A percentile compares a stretch with the other conserved stretches of the same genome.
Conservation (phyloP, 331 rosid species). For the Acacia concinna region DNA sequence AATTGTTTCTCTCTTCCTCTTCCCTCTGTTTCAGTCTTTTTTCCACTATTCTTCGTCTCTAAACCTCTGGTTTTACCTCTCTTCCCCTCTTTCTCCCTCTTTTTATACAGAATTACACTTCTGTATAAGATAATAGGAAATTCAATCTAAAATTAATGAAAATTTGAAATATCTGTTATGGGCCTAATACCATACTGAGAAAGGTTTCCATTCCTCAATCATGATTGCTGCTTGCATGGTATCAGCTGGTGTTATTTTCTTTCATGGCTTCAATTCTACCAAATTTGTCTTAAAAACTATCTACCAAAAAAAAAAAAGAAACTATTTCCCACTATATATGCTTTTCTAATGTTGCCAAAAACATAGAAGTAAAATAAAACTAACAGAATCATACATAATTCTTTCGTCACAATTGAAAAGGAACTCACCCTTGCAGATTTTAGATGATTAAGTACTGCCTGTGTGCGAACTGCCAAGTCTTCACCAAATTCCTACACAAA, state of each 20-base stretch:
- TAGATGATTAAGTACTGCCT: constrained; percentile 58
- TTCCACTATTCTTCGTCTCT: too few relatives aligned
- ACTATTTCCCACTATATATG: background rate
- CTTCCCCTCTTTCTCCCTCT: too few relatives aligned
- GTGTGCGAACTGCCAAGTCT: constrained; percentile 80
- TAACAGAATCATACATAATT: background rate
- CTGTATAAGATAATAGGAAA: too few relatives aligned
- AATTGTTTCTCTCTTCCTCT: too few relatives aligned
- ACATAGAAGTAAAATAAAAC: background rate
- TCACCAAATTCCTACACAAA: constrained; percentile 81
- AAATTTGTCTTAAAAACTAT: background rate
- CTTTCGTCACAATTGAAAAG: background rate
- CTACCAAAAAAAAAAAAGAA: background rate
- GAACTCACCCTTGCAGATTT: constrained; percentile 68
- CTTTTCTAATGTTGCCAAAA: background rate
- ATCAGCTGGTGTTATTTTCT: background rate
- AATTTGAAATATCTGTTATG: background rate
- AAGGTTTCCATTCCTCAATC: background rate
- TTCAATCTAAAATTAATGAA: too few relatives aligned
- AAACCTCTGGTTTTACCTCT: too few relatives aligned
- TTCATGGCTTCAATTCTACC: background rate
- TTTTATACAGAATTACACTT: too few relatives aligned
- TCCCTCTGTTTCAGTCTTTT: too few relatives aligned
- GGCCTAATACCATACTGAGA: background rate
- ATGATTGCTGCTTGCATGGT: background rate